A percentile compares a stretch with the other conserved stretches of the same genome.
Conservation (phyloP, 768 basidiomycete genomes). For the Agaricus blazei region DNA sequence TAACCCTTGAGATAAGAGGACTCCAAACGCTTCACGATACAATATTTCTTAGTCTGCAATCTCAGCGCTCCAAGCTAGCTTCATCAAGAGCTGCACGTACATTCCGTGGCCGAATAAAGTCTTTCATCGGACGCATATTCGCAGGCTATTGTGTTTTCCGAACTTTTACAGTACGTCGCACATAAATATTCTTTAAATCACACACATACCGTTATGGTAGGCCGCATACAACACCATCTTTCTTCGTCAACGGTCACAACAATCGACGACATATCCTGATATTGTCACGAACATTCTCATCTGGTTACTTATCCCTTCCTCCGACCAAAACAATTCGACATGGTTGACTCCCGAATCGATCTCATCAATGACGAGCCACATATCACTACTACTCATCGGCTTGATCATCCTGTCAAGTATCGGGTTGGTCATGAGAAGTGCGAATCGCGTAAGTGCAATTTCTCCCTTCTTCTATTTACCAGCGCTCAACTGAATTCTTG, state of each 20-base stretch:
- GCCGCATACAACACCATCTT: slow-evolving; percentile 38
- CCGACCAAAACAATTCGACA: slow-evolving; percentile 13
- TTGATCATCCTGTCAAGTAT: slow-evolving; percentile 20
- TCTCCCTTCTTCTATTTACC: slow-evolving; percentile 1
- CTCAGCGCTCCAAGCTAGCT: slow-evolving; percentile 43
- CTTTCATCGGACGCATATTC: slow-evolving; percentile 47
- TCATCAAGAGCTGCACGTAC: slow-evolving; percentile 47
- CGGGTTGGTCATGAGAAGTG: slow-evolving; percentile 62
- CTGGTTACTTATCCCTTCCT: slow-evolving; percentile 28
- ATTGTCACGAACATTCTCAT: slow-evolving; percentile 28
- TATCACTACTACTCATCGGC: too few species aligned
- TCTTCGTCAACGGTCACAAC: slow-evolving; percentile 25
- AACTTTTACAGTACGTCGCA: slow-evolving; percentile 49
- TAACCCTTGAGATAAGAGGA: slow-evolving; percentile 55
- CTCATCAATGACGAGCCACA: slow-evolving; percentile 20
- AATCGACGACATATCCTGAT: slow-evolving; percentile 35
- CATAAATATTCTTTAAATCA: neutral
- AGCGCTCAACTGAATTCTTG: neutral
- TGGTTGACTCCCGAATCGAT: slow-evolving; percentile 27
- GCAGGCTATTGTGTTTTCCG: slow-evolving; percentile 65
- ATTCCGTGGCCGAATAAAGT: slow-evolving; percentile 46
- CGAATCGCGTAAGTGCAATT: slow-evolving; percentile 42
- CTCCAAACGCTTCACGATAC: slow-evolving; percentile 64
- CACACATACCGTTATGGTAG: slow-evolving; percentile 15
- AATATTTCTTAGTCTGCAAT: slow-evolving; percentile 54